These are phyloP conservation scores for Pyrenochaeta sp. DNA, from an alignment of 2,329 filamentous ascomycete genomes.

Conservation along the genomic window DNA sequence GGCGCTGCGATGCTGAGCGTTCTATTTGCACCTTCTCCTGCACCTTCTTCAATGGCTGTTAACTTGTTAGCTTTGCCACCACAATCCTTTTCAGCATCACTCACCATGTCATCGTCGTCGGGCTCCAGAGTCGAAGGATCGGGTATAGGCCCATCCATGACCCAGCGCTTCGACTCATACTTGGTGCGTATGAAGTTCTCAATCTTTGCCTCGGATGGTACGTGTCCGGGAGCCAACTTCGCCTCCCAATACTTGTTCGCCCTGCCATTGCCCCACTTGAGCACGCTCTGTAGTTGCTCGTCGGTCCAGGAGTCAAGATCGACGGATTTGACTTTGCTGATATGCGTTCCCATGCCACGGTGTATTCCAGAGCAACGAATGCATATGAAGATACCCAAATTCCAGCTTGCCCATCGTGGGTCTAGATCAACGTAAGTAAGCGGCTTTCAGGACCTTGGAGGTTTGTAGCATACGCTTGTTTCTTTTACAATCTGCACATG, in stretches of 20 bases:
- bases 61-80: conserved; percentile 15
- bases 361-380: conserved; percentile 99
- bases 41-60: conserved; percentile 70
- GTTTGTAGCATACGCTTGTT: conserved; percentile 80
- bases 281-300: conserved; percentile 91
- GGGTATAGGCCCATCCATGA: conserved; percentile 96
- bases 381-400: conserved; percentile 95
- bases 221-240: conserved; percentile 88
- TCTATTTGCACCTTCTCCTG: conserved; percentile 76
- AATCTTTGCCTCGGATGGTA: conserved; percentile 96
- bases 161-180: conserved; percentile 98
- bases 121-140: conserved; percentile 87
- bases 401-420: conserved; percentile 99
- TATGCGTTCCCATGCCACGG: conserved; percentile 98
- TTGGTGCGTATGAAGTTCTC: conserved; percentile 99
- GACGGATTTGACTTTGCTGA: conserved; percentile 96
- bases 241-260: conserved; percentile 99
- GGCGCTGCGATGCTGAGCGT: conserved; percentile 64
- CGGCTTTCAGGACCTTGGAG: conserved; percentile 13
- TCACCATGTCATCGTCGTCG: conserved; percentile 79
- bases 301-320: conserved; percentile 99
- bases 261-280: conserved; percentile 94
- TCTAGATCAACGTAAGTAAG: conserved; percentile 63
- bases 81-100: conserved; percentile 54
- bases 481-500: conserved; percentile 97